Conservation (phyloP, 352 stramenopile species). For the Globisporangium paddicum region DNA sequence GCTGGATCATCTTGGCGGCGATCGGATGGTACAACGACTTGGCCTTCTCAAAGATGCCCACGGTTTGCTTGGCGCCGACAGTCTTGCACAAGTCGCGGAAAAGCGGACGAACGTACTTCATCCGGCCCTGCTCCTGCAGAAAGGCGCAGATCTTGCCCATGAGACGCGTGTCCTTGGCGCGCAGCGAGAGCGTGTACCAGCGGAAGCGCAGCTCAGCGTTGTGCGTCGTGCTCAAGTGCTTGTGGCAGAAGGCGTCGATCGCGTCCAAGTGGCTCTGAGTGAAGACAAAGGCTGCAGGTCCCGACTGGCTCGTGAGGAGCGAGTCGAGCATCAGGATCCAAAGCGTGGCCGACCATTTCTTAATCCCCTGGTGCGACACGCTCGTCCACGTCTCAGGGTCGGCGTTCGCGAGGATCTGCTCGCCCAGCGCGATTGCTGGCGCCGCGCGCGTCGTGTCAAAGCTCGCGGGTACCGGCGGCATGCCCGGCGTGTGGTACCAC, state of each 20-base stretch:
- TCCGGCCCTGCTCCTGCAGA: conserved; percentile 62
- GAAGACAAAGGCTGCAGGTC: conserved; percentile 1
- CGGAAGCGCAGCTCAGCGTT: conserved; percentile 73
- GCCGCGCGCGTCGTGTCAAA: conserved; percentile 86
- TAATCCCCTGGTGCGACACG: conserved; percentile 1
- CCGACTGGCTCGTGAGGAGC: conserved; percentile 21
- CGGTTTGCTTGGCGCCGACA: conserved; percentile 25
- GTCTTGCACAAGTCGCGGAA: conserved; percentile 51
- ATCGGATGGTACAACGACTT: conserved; percentile 70
- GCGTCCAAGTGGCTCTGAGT: conserved; percentile 37
- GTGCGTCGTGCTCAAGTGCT: conserved; percentile 40
- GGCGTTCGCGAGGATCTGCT: conserved; percentile 26
- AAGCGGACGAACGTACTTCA: conserved; percentile 73
- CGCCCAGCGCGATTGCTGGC: conserved; percentile 35
- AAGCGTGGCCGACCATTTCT: conserved; percentile 40
- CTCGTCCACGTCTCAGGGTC: conserved; percentile 25
- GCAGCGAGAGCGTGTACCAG: conserved; percentile 60
- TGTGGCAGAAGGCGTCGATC: conserved; percentile 49
- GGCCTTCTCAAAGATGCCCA: conserved; percentile 36
- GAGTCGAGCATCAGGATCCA: conserved; percentile 63
- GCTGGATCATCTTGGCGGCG: conserved; percentile 67
- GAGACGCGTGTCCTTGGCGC: conserved; percentile 37
- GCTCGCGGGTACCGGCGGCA: conserved; percentile 76
- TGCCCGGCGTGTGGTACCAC: conserved; percentile 90
- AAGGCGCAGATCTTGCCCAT: conserved; percentile 38